Evolutionary conservation across 805 yeast species (phyloP).

Genomic region (Tanozyma kutaoensis): DNA sequence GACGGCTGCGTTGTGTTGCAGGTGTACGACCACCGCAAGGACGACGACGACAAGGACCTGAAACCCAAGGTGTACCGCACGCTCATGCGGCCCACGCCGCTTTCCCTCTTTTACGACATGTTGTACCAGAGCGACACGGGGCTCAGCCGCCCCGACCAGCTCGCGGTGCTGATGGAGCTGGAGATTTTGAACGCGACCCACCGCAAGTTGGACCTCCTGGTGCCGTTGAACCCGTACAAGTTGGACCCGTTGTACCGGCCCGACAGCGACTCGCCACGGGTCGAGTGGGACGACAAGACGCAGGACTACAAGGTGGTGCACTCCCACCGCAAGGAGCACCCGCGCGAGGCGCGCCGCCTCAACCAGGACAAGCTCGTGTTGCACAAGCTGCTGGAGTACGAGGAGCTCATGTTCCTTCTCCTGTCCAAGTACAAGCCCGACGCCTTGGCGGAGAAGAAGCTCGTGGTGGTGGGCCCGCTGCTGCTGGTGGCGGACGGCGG

Average conservation of each 20-base stretch:
- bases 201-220: slow-evolving; percentile 63
- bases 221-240: slow-evolving; percentile 56
- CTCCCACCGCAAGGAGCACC: slow-evolving; percentile 18
- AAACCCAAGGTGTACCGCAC: slow-evolving; percentile 70
- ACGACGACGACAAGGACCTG: slow-evolving; percentile 4
- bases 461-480: slow-evolving; percentile 24
- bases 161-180: slow-evolving; percentile 76
- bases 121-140: slow-evolving; percentile 69
- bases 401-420: slow-evolving; percentile 63
- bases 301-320: slow-evolving; percentile 16
- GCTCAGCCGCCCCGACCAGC: slow-evolving; percentile 60
- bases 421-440: slow-evolving; percentile 28
- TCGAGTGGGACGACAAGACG: slow-evolving; percentile 21
- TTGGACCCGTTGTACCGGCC: slow-evolving; percentile 37
- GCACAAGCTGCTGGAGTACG: slow-evolving; percentile 73
- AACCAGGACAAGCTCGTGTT: slow-evolving; percentile 28
- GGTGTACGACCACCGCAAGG: slow-evolving; percentile 69
- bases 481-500: too few species aligned
- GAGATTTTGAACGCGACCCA: slow-evolving; percentile 71
- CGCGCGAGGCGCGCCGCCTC: slow-evolving; percentile 17
- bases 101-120: slow-evolving; percentile 75
- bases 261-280: slow-evolving; percentile 33
- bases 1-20: slow-evolving; percentile 85
- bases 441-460: slow-evolving; percentile 18
- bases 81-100: slow-evolving; percentile 64